These are phyloP conservation scores for Neopestalotiopsis clavispora DNA, from an alignment of 2,329 filamentous ascomycete species.

Conservation along the genomic window DNA sequence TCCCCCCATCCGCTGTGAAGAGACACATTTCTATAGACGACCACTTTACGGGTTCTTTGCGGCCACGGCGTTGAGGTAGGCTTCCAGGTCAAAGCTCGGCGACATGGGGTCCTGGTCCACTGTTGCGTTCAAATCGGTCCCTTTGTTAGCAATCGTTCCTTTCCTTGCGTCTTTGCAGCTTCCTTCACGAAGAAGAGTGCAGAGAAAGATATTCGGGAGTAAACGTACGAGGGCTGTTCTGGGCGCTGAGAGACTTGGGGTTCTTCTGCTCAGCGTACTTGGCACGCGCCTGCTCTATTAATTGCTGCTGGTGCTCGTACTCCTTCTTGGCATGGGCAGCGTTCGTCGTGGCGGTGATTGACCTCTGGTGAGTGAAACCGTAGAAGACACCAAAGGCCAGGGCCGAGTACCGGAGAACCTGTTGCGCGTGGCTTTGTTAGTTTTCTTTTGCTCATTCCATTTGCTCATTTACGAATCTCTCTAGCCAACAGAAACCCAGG, in stretches of 20 bases:
- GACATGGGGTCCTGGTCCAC: constrained; percentile 79
- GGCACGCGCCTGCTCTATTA: constrained; percentile 92
- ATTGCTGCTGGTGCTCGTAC: constrained; percentile 86
- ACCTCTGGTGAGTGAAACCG: constrained; percentile 91
- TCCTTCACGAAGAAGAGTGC: not conserved
- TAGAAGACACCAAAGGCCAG: constrained; percentile 92
- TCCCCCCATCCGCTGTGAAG: constrained; percentile 16
- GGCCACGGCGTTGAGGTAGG: constrained; percentile 71
- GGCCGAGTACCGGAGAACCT: constrained; percentile 98
- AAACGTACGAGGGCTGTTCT: constrained; percentile 41
- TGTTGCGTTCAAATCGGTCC: constrained; percentile 34
- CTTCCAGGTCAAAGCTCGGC: constrained; percentile 93
- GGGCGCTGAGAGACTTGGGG: constrained; percentile 41
- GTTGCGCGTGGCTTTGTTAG: constrained; percentile 24
- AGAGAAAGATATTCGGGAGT: constrained; percentile 20
- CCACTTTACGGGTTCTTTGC: constrained; percentile 54
- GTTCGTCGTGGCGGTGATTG: constrained; percentile 75
- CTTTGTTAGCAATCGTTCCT: not conserved
- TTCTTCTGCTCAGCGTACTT: constrained; percentile 83
- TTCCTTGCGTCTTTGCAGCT: not conserved
- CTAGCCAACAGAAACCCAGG: not conserved
- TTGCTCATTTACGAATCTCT: no score
- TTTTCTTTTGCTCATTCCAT: not conserved
- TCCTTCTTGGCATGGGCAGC: constrained; percentile 75
- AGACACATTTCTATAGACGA: constrained; percentile 6